Evolutionary conservation across 768 basidiomycete species (phyloP), one percentile per base, ranked within the genome.

Genomic region (Brasilioporus rufonigricans): DNA sequence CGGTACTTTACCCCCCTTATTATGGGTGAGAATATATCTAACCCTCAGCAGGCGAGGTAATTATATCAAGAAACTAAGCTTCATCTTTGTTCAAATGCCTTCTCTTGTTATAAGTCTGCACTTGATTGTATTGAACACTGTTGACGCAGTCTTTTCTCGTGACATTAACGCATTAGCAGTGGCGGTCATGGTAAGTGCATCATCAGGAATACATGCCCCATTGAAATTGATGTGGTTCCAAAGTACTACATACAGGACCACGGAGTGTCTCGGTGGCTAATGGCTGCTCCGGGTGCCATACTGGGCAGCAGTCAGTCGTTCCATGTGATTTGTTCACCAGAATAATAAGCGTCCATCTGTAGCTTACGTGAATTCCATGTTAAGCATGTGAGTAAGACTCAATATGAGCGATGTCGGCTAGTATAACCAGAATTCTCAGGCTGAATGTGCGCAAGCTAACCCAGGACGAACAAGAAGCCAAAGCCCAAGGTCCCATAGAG

Each of bases 341-440:
- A 21, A 31, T 53, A 3, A 50, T 14, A 11, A 14, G 7, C 14
- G 7, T 36, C 12, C 31, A 4, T 31, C 21, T 11, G 23, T 38
- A 67, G 66, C 57, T 26, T 67, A 62, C 16, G 13, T 43, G 24
- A 69, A 67, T 27, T 69, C 62, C n/a, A 62, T 64, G 58, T 39
- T 69, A 10, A 43, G 60, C 13, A 62, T 67, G 66, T 67, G 44
- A 57, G 66, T 27, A 16, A 6, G 29, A 23, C 27, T n/a, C 21
- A 10, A 31, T 46, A 19, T n/a, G 23, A 11, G 12, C 2, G 6
- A 18, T 4, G 18, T 19, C 6, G 23, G 44, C 18, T 39, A 12
- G 6, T 12, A 16, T 49, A n/a, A 58, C 26, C 0, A 8, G 33
- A 4, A 1, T 13, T 41, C 18, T 7, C 24, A 64, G 63, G 31